phyloP scores from a whole-genome alignment of 164 flowering plant genomes.

The Sedum album region DNA sequence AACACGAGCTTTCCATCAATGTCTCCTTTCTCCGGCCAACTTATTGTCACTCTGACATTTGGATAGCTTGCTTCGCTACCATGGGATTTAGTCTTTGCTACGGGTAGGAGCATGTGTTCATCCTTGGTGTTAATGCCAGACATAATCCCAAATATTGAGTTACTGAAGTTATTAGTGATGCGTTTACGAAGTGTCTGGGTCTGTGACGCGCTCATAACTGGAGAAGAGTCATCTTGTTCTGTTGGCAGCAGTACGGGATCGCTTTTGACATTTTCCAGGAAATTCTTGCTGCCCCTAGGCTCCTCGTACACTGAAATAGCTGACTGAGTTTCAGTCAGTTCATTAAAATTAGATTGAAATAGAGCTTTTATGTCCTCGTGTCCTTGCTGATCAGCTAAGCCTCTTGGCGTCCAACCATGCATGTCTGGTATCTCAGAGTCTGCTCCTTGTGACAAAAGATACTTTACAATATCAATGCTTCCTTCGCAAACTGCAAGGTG shows the following conservation, averaged over 20 bases:
- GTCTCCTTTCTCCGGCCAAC: constrained; percentile 50
- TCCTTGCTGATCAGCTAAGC: constrained; percentile 76
- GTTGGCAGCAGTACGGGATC: constrained; percentile 38
- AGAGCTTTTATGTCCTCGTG: constrained; percentile 65
- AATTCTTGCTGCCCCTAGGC: constrained; percentile 15
- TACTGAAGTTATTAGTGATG: constrained; percentile 46
- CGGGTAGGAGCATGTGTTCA: constrained; percentile 16
- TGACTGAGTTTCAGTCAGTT: constrained; percentile 20
- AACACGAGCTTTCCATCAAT: constrained; percentile 43
- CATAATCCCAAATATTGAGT: constrained; percentile 77
- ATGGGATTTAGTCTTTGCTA: background rate
- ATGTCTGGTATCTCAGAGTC: constrained; percentile 45
- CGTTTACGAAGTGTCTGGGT: constrained; percentile 28
- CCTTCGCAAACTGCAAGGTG: constrained; percentile 74
- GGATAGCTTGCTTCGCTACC: constrained; percentile 9
- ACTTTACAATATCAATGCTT: constrained; percentile 52
- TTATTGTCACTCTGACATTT: constrained; percentile 40
- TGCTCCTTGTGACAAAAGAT: constrained; percentile 49
- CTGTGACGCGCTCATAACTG: constrained; percentile 7
- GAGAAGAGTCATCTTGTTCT: constrained; percentile 18
- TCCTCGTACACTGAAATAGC: constrained; percentile 13
- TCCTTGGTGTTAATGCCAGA: constrained; percentile 43
- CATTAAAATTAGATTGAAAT: constrained; percentile 23
- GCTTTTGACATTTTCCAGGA: constrained; percentile 37
- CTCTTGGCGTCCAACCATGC: constrained; percentile 72